These are phyloP conservation scores for Basidiobolus meristosporus DNA, from an alignment of 371 early-diverging fungal genomes.

Conservation along the genomic window DNA sequence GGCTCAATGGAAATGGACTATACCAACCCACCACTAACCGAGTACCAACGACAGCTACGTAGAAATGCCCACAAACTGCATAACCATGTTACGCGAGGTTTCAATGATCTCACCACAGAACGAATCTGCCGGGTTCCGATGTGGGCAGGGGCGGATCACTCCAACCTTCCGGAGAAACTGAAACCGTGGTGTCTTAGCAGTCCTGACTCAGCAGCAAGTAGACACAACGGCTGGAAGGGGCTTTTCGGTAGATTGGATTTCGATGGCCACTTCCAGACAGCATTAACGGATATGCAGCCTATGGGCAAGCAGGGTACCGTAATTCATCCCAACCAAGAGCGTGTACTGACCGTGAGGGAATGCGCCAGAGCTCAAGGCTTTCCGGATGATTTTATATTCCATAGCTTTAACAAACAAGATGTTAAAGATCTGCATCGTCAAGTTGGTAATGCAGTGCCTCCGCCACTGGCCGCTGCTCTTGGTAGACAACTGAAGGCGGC, in stretches of 20 bases:
- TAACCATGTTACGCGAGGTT: conserved; percentile 21
- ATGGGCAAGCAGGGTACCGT: conserved; percentile 35
- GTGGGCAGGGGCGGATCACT: conserved; percentile 24
- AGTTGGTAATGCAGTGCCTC: conserved; percentile 40
- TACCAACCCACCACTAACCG: conserved; percentile 13
- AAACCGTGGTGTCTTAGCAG: conserved; percentile 23
- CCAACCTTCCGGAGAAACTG: conserved; percentile 17
- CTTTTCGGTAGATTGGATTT: conserved; percentile 25
- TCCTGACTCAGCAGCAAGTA: conserved; percentile 18
- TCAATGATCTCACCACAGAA: conserved; percentile 17
- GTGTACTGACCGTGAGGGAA: conserved; percentile 30
- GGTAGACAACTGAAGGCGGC: too few species aligned
- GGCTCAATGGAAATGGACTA: conserved; percentile 14
- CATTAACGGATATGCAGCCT: conserved; percentile 24
- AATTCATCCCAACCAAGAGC: conserved; percentile 28
- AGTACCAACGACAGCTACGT: conserved; percentile 22
- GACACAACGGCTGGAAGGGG: conserved; percentile 31
- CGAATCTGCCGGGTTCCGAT: conserved; percentile 19
- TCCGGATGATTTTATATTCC: conserved; percentile 28
- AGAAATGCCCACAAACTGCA: conserved; percentile 7
- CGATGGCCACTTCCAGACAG: conserved; percentile 21
- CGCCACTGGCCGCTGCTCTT: conserved; percentile 24
- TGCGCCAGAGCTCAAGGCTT: conserved; percentile 40
- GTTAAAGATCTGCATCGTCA: conserved; percentile 25
- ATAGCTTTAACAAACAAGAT: conserved; percentile 6